Evolutionary conservation across 2,329 filamentous ascomycete genomes (phyloP).

Genomic region (Geoglossum cookeanum): DNA sequence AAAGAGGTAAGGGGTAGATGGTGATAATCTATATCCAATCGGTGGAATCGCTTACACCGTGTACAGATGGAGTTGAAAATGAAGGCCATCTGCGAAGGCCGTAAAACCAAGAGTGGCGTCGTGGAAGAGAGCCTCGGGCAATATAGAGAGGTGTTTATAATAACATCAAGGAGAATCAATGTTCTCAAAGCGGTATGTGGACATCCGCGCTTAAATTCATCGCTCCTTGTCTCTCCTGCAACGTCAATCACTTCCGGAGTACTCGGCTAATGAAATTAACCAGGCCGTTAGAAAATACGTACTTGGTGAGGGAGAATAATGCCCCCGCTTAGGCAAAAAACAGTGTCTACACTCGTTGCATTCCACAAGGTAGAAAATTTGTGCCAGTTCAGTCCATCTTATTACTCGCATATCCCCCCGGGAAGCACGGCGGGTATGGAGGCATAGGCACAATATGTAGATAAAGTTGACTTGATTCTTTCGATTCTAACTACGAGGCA

Average conservation of each 20-base stretch:
- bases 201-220: background rate
- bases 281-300: conserved; percentile 1
- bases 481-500: too few species aligned
- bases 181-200: conserved; percentile 30
- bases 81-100: conserved; percentile 89
- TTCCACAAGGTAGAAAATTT: too few species aligned
- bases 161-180: conserved; percentile 58
- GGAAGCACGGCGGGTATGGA: too few species aligned
- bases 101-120: conserved; percentile 52
- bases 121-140: conserved; percentile 68
- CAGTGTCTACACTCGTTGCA: background rate
- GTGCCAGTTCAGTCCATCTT: too few species aligned
- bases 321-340: background rate
- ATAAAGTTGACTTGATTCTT: too few species aligned
- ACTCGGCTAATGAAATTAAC: background rate
- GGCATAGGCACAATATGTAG: too few species aligned
- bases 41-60: background rate
- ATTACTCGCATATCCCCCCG: too few species aligned
- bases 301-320: background rate
- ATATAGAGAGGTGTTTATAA: conserved; percentile 71
- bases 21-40: background rate
- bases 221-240: background rate
- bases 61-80: conserved; percentile 74
- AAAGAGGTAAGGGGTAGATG: conserved; percentile 42
- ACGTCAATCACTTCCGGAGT: background rate